Base-by-base conservation (phyloP, 2,329 filamentous ascomycete species). In the Akanthomyces lecanii region DNA sequence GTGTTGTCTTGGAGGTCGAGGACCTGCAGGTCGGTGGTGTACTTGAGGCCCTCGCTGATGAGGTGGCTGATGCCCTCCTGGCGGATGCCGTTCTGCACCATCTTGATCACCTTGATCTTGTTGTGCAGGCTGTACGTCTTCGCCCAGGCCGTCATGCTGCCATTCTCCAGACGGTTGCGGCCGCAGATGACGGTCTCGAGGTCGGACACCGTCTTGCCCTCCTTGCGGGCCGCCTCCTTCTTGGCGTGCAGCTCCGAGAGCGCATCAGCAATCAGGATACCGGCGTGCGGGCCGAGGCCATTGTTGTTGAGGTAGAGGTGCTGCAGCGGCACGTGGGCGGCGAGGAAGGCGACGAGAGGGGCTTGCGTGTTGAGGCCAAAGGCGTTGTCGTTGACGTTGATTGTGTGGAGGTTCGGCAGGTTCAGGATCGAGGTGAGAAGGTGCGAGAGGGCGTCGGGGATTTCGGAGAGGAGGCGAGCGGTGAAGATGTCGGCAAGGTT, bases 401-500 rank as follows among this genome's bases (percentile, higher is more conserved):
- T 85, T 36, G 93, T 97, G 75, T 90, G 89, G 51, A 99, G 88
- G 63, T 91, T 88, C 1, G 90, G 89, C 61, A 96, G 89, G 72
- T 92, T 89, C 63, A 97, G 86, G 48, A 98, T 87, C 4, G 94
- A 89, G 47, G 88, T 92, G 61, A 99, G 87, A 54, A 99, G 87
- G 64, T 86, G 88, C 52, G 90, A 90, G 61, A 99, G 86, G 8
- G 95, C 94, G 67, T 89, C 89, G 54, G 95, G 95, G 67, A 99
- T 99, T 76, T 99, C 95, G 76, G 88, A 90, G 66, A 98, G 87
- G 52, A 98, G 86, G 68, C 95, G 91, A 38, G 91, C 91, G 64
- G 95, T 99, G 81, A 98, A 99, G 81, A 99, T 97, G 76, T 99
- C 95, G 75, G 93, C 93, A 63, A 99, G 83, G 78, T 97, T 96